Percentiles rank a stretch among this genome's conserved stretches.
Evolutionary conservation across 2,329 filamentous ascomycete species (phyloP).

Genomic region (Fusarium coicis): DNA sequence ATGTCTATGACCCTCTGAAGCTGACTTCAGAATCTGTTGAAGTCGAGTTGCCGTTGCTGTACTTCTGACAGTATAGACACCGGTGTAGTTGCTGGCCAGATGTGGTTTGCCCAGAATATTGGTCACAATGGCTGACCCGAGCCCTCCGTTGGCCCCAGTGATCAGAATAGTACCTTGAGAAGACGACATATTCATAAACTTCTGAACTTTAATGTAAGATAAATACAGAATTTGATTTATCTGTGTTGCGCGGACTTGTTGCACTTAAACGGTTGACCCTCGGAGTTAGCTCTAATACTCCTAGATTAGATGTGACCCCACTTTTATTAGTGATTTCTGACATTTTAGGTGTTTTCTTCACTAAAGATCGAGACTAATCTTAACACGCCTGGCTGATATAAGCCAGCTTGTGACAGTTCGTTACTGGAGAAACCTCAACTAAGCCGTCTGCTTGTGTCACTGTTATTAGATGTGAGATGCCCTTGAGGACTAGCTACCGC

Average conservation of each 20-base stretch:
- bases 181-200: constrained; percentile 15
- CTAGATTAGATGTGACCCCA: background rate
- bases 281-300: background rate
- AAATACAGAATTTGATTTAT: background rate
- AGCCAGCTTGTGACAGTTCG: constrained; percentile 24
- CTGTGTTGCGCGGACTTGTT: background rate
- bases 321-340: constrained; percentile 21
- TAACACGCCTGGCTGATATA: constrained; percentile 41
- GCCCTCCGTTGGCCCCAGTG: constrained; percentile 54
- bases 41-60: constrained; percentile 45
- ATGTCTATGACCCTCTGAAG: constrained; percentile 43
- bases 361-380: background rate
- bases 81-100: constrained; percentile 47
- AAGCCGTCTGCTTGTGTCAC: background rate
- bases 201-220: background rate
- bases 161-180: constrained; percentile 49
- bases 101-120: constrained; percentile 45
- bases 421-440: background rate
- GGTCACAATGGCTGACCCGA: constrained; percentile 50
- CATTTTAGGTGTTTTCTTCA: background rate
- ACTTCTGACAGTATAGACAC: constrained; percentile 52
- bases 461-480: background rate
- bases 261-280: constrained; percentile 28
- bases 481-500: background rate
- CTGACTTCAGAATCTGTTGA: constrained; percentile 37